Evolutionary conservation across 2,329 filamentous ascomycete species (phyloP).

Genomic region (Ophiostoma sp.): DNA sequence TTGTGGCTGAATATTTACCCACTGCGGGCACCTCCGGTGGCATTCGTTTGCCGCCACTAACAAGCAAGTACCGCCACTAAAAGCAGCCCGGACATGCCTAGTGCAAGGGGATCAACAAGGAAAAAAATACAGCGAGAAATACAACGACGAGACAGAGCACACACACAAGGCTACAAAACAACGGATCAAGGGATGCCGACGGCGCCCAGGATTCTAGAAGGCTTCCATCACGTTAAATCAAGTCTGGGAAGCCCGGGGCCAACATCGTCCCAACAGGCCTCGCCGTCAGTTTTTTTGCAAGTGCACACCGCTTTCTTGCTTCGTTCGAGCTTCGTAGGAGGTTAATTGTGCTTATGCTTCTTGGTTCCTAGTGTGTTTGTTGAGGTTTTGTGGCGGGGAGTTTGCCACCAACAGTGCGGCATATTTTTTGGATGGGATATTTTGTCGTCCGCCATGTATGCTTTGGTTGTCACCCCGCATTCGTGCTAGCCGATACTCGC

Average conservation of each 20-base stretch:
- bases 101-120: neutral
- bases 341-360: too few species aligned
- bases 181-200: neutral
- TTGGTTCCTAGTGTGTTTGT: neutral
- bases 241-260: neutral
- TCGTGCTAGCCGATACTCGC: neutral
- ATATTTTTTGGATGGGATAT: too few species aligned
- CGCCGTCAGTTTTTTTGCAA: neutral
- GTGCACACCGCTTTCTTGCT: neutral
- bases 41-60: neutral
- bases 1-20: neutral
- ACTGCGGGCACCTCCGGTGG: neutral
- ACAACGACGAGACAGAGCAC: neutral
- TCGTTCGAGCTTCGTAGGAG: too few species aligned
- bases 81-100: neutral
- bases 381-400: too few species aligned
- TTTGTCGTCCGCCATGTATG: too few species aligned
- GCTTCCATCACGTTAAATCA: neutral
- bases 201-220: neutral
- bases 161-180: neutral
- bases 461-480: neutral
- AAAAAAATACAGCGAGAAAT: neutral
- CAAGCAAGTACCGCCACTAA: neutral
- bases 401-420: too few species aligned
- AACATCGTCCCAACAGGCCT: neutral